A percentile compares a stretch with the other conserved stretches of the same genome.
These are phyloP conservation scores for Phoma sp. DNA, from an alignment of 2,329 filamentous ascomycete species.

Conservation along the genomic window DNA sequence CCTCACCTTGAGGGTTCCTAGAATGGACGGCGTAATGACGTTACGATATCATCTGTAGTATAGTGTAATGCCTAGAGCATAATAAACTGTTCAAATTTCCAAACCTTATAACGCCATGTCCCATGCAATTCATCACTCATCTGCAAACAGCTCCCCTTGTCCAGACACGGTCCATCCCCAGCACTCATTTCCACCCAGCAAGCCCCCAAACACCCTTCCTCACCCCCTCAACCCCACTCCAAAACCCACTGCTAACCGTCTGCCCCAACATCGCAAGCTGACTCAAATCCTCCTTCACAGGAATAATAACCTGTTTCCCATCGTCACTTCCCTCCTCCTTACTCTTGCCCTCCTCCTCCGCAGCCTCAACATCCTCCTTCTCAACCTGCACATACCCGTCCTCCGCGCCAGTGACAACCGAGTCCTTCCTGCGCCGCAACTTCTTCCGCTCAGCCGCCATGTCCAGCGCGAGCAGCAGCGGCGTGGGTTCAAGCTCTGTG, in stretches of 20 bases:
- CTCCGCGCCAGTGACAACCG: constrained; percentile 3
- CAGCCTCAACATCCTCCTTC: neutral
- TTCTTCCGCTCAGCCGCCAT: constrained; percentile 12
- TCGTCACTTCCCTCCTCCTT: neutral
- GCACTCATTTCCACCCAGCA: constrained; percentile 1
- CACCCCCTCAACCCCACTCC: constrained; percentile 13
- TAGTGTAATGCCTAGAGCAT: constrained; percentile 5
- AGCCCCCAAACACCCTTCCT: constrained; percentile 17
- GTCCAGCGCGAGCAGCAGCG: constrained; percentile 12
- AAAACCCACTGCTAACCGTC: neutral
- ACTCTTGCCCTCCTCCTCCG: too few relatives aligned
- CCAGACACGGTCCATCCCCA: too few relatives aligned
- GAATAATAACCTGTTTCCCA: constrained; percentile 11
- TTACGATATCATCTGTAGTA: constrained; percentile 14
- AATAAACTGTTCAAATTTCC: neutral
- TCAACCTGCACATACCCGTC: neutral
- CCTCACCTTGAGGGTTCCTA: neutral
- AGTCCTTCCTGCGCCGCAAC: constrained; percentile 2
- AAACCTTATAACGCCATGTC: neutral
- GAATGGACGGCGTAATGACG: constrained; percentile 2
- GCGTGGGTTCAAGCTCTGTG: constrained; percentile 14
- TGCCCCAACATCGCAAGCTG: constrained; percentile 9
- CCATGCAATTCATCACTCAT: too few relatives aligned
- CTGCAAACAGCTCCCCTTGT: too few relatives aligned
- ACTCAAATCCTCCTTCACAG: constrained; percentile 12